Evolutionary conservation across 495 filamentous ascomycete genomes (phyloP).

Genomic region (Neurospora sp.): DNA sequence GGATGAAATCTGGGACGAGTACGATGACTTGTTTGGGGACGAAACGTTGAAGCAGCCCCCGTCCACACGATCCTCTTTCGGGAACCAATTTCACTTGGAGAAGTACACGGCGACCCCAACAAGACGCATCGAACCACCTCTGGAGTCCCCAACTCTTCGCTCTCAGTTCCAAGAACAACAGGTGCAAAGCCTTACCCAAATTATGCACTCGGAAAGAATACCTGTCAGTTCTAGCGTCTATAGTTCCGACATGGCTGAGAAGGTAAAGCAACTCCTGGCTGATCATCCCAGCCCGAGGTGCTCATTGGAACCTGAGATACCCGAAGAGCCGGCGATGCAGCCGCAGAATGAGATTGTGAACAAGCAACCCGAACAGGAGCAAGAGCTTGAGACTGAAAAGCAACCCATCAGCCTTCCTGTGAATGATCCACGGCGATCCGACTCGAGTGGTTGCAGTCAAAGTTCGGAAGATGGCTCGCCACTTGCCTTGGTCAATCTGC

Average conservation of each 20-base stretch:
- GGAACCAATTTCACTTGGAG: conserved; percentile 37
- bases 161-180: conserved; percentile 12
- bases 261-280: conserved; percentile 34
- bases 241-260: conserved; percentile 38
- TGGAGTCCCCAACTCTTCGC: conserved; percentile 33
- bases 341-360: background rate
- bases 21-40: conserved; percentile 78
- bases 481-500: conserved; percentile 67
- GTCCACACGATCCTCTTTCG: conserved; percentile 35
- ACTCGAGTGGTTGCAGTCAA: conserved; percentile 32
- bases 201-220: conserved; percentile 21
- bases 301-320: conserved; percentile 13
- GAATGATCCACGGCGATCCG: conserved; percentile 33
- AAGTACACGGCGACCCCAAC: conserved; percentile 7
- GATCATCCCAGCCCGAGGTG: conserved; percentile 27
- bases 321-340: background rate
- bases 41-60: conserved; percentile 35
- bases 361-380: conserved; percentile 31
- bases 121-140: conserved; percentile 15
- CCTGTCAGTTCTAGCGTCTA: conserved; percentile 26
- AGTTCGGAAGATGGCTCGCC: conserved; percentile 48
- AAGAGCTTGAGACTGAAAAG: conserved; percentile 15
- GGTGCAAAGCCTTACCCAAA: conserved; percentile 22
- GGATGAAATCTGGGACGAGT: conserved; percentile 93
- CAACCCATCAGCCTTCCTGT: conserved; percentile 26